Evolutionary conservation across 768 basidiomycete species (phyloP), one percentile per base, ranked within the genome.

Genomic region (Rhizopogon roseolus): DNA sequence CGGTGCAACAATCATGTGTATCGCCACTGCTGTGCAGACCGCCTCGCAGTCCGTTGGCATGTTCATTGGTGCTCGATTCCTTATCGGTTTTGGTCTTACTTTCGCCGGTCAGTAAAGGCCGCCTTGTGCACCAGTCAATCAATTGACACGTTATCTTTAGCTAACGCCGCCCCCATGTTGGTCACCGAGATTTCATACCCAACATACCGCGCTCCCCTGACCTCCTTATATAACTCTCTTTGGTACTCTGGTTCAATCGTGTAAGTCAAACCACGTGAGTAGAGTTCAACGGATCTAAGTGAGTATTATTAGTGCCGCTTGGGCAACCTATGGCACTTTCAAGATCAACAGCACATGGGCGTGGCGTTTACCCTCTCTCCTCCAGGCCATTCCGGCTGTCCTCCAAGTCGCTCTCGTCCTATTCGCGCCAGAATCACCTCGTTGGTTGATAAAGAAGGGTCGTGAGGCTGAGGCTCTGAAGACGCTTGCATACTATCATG

Each of bases 121-220:
- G 27, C 22, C n/a, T 19, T 49, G 6, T n/a, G 14, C 37, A 46
- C 36, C 40, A 27, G 4, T 54, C 22, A 17, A 59, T 37, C 11
- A 7, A 19, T 3, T 42, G 25, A 51, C 51, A 37, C 32, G 55
- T 59, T 25, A 19, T 38, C 63, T 43, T 52, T 64, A 77, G 81
- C 81, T 25, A 85, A 82, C 61, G 83, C 89, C 49, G 90, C 91
- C 10, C 90, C 92, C 10, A 80, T 93, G 76, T 71, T 93, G 72
- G 83, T 93, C 52, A 86, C 90, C 46, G 92, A 94, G 70, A 71
- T 93, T n/a, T 78, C 91, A 1, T 93, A 93, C 67, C 92, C 91
- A 14, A 74, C 80, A 10, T 86, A 94, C 69, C 90, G 92, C 60
- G 86, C 84, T 13, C 83, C 84, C 34, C 70, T 94, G 54, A 93